These are phyloP conservation scores for Mentha longifolia DNA, from an alignment of 257 asterid species.

Conservation along the genomic window DNA sequence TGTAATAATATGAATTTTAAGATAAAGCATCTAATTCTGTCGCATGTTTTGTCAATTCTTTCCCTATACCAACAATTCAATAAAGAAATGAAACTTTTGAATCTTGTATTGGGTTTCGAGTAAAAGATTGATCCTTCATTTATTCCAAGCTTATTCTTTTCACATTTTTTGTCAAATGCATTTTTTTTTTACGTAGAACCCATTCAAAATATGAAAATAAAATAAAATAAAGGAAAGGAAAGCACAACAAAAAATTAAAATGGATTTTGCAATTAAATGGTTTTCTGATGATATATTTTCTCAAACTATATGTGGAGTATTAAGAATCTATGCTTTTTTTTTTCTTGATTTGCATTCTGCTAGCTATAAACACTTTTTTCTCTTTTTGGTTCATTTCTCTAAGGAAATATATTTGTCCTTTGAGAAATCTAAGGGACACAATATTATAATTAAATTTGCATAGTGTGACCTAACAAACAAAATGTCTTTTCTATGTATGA, in stretches of 20 bases:
- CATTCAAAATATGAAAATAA: background rate
- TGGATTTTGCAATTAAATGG: background rate
- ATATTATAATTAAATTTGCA: background rate
- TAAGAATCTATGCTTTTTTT: background rate
- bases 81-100: slow-evolving; percentile 41
- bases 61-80: slow-evolving; percentile 28
- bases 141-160: slow-evolving; percentile 31
- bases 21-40: slow-evolving; percentile 43
- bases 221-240: background rate
- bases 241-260: background rate
- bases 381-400: background rate
- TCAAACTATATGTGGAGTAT: too few relatives aligned
- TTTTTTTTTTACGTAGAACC: background rate
- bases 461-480: slow-evolving; percentile 29
- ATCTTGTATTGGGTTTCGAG: slow-evolving; percentile 39
- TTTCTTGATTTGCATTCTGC: background rate
- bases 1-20: slow-evolving; percentile 14
- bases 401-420: slow-evolving; percentile 32
- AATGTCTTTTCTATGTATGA: slow-evolving; percentile 46
- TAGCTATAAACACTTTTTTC: background rate
- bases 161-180: background rate
- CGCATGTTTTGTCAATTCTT: slow-evolving; percentile 23
- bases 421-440: slow-evolving; percentile 43
- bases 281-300: too few relatives aligned
- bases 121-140: slow-evolving; percentile 9